Conservation (phyloP, 2,329 filamentous ascomycete genomes). For the Taxawa tesnikishii region DNA sequence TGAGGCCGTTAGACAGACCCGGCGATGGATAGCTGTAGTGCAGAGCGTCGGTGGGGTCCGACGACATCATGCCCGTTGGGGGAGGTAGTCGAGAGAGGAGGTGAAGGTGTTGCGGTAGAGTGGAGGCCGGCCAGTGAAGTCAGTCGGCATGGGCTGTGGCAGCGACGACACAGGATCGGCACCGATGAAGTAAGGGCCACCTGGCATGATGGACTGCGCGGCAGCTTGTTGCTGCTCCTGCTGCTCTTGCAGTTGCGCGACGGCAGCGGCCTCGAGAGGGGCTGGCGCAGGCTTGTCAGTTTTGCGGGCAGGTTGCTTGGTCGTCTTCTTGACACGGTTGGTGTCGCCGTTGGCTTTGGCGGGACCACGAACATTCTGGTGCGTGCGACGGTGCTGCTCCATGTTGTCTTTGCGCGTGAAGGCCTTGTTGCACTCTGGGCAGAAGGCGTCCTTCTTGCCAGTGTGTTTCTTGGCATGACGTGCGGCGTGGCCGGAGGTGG, state of each 20-base stretch:
- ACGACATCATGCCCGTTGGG: conserved; percentile 15
- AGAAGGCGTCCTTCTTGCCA: conserved; percentile 64
- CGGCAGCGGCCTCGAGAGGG: conserved; percentile 19
- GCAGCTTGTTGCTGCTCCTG: conserved; percentile 8
- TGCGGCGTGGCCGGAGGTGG: conserved; percentile 74
- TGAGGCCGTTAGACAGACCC: conserved; percentile 23
- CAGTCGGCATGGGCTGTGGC: conserved; percentile 19
- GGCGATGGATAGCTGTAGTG: conserved; percentile 23
- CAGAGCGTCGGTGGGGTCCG: conserved; percentile 19
- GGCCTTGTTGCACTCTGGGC: conserved; percentile 61
- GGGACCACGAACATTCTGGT: conserved; percentile 42
- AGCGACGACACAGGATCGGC: conserved; percentile 20
- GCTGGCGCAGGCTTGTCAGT: conserved; percentile 12
- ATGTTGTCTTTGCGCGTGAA: conserved; percentile 78
- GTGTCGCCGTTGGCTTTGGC: conserved; percentile 28
- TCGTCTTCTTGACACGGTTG: conserved; percentile 30
- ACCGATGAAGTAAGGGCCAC: conserved; percentile 20
- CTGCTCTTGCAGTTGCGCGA: conserved; percentile 20
- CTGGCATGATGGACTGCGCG: conserved; percentile 10
- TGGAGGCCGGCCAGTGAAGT: conserved; percentile 16
- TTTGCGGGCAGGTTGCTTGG: conserved; percentile 22
- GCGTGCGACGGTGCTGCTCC: conserved; percentile 73
- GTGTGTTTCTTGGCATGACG: conserved; percentile 77
- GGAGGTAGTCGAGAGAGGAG: conserved; percentile 20
- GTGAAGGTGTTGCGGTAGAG: conserved; percentile 19